Conservation (phyloP, 345 rosid species). For the Carallia pectinifolia region DNA sequence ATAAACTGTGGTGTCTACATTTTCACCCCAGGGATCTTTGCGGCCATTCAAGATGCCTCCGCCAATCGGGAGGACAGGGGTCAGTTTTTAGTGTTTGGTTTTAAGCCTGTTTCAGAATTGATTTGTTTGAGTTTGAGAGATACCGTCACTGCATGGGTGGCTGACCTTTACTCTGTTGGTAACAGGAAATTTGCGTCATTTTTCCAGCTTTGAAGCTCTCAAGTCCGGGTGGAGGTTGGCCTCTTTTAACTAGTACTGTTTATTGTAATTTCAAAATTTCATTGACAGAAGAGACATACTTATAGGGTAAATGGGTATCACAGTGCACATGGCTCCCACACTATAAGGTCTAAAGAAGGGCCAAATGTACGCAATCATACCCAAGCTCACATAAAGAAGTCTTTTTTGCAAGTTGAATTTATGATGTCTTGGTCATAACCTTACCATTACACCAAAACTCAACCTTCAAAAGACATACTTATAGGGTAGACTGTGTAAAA, state of each 20-base stretch:
- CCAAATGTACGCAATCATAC: too few relatives aligned
- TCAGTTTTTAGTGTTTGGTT: constrained; percentile 21
- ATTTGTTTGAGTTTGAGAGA: background rate
- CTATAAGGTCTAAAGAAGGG: too few relatives aligned
- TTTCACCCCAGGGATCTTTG: constrained; percentile 62
- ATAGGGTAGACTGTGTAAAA: too few relatives aligned
- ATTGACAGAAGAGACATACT: too few relatives aligned
- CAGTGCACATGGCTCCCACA: too few relatives aligned
- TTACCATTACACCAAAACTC: too few relatives aligned
- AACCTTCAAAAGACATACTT: too few relatives aligned
- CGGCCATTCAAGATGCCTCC: constrained; percentile 57
- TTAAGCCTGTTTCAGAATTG: background rate
- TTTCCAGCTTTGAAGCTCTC: constrained; percentile 37
- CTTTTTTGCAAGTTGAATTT: too few relatives aligned
- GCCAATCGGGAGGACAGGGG: constrained; percentile 56
- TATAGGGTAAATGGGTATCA: too few relatives aligned
- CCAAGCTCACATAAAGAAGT: too few relatives aligned
- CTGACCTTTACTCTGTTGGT: constrained; percentile 6
- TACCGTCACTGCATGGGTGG: background rate
- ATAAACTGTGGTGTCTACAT: constrained; percentile 83
- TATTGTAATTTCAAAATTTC: too few relatives aligned
- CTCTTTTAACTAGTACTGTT: background rate
- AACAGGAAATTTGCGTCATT: constrained; percentile 35
- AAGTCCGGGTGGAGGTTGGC: constrained; percentile 32
- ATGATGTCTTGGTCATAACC: too few relatives aligned